phyloP scores from a whole-genome alignment of 2,329 filamentous ascomycete species.

The Tolypocladium capitatum region DNA sequence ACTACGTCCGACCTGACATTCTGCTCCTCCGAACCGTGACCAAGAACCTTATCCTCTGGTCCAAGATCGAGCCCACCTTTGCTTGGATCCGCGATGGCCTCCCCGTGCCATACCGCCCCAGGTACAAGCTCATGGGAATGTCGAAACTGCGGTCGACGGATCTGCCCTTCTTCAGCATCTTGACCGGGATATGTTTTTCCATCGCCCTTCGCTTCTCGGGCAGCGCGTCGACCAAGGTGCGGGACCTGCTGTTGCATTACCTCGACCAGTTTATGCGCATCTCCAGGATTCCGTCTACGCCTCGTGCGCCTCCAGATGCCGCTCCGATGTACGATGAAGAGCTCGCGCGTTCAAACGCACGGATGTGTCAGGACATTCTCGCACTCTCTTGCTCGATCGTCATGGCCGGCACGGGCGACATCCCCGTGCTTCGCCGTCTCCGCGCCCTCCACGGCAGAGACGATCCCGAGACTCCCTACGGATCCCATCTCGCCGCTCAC shows the following conservation, averaged over 20 bases:
- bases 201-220: conserved; percentile 64
- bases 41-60: conserved; percentile 88
- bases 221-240: conserved; percentile 54
- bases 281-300: conserved; percentile 38
- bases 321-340: conserved; percentile 62
- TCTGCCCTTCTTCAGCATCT: conserved; percentile 83
- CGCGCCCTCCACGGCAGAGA: conserved; percentile 79
- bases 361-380: conserved; percentile 83
- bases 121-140: conserved; percentile 46
- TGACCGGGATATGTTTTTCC: conserved; percentile 77
- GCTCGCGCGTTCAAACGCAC: conserved; percentile 66
- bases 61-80: conserved; percentile 57
- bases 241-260: conserved; percentile 72
- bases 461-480: conserved; percentile 74
- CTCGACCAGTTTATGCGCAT: conserved; percentile 78
- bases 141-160: conserved; percentile 62
- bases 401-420: conserved; percentile 91
- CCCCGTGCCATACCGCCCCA: conserved; percentile 52
- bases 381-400: conserved; percentile 73
- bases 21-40: conserved; percentile 81
- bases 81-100: conserved; percentile 66
- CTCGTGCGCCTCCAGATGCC: conserved; percentile 14
- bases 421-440: conserved; percentile 71
- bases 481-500: conserved; percentile 85
- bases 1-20: conserved; percentile 88